Evolutionary conservation across 2,329 filamentous ascomycete species (phyloP).

Genomic region (Lasiodiplodia gonubiensis): DNA sequence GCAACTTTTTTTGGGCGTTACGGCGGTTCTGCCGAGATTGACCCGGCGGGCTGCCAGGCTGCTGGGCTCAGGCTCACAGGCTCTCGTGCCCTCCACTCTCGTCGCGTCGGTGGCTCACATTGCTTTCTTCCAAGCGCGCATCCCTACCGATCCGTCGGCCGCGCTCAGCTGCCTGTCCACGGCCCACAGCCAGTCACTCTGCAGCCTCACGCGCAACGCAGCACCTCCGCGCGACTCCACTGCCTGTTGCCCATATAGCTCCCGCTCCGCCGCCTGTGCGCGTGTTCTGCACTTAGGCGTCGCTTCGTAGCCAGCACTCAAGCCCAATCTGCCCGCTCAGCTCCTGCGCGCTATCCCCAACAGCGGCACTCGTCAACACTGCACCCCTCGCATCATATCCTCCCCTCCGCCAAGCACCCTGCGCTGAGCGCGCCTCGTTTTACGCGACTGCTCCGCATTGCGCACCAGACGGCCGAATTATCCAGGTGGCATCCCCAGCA

Average conservation of each 20-base stretch:
- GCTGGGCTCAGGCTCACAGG: background rate
- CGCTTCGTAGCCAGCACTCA: slow-evolving; percentile 10
- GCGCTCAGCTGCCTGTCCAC: slow-evolving; percentile 24
- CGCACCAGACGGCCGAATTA: slow-evolving; percentile 22
- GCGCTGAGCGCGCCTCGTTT: slow-evolving; percentile 6
- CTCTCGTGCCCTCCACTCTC: background rate
- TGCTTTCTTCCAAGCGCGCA: slow-evolving; percentile 19
- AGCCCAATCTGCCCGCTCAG: slow-evolving; percentile 21
- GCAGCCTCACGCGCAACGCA: slow-evolving; percentile 22
- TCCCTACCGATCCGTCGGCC: slow-evolving; percentile 22
- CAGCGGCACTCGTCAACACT: slow-evolving; percentile 17
- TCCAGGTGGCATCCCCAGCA: slow-evolving; percentile 26
- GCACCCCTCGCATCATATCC: slow-evolving; percentile 11
- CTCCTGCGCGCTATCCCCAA: slow-evolving; percentile 23
- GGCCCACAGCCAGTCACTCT: slow-evolving; percentile 25
- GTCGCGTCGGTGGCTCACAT: background rate
- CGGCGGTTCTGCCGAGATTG: background rate
- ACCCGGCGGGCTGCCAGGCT: slow-evolving; percentile 4
- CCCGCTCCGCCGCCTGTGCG: background rate
- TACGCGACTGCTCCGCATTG: slow-evolving; percentile 22
- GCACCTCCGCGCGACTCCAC: slow-evolving; percentile 8
- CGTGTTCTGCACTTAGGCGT: background rate
- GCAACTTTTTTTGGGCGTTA: slow-evolving; percentile 27
- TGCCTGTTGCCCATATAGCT: slow-evolving; percentile 12
- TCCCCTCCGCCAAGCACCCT: slow-evolving; percentile 6